These are phyloP conservation scores for Theobroma cacao DNA, from an alignment of 345 rosid genomes.

Conservation along the genomic window DNA sequence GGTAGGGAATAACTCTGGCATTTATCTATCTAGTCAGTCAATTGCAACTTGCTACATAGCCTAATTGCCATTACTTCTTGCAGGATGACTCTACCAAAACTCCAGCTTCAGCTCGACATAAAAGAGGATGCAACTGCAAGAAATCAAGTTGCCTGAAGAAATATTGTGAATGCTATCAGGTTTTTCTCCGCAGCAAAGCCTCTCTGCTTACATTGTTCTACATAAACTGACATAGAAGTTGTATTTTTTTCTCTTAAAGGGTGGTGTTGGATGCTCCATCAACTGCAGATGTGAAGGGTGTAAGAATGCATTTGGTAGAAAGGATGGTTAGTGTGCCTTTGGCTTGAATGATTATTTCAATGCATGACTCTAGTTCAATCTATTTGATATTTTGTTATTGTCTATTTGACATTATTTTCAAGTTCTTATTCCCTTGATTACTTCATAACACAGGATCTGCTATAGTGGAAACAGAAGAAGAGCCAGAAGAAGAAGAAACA, in stretches of 20 bases:
- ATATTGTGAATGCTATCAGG: constrained; percentile 99
- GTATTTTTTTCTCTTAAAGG: constrained; percentile 41
- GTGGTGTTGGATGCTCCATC: constrained; percentile 96
- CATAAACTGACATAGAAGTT: constrained; percentile 19
- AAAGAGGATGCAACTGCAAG: constrained; percentile 98
- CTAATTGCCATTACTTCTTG: constrained; percentile 13
- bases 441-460: constrained; percentile 48
- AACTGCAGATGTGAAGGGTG: constrained; percentile 98
- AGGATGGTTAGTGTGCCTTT: constrained; percentile 66
- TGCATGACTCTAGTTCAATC: not conserved
- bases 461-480: constrained; percentile 43
- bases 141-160: constrained; percentile 92
- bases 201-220: constrained; percentile 14
- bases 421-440: not conserved
- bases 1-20: constrained; percentile 33
- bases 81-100: constrained; percentile 85
- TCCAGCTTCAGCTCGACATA: constrained; percentile 95
- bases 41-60: constrained; percentile 10
- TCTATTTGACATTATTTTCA: not conserved
- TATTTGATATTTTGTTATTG: not conserved
- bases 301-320: constrained; percentile 88
- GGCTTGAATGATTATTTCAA: not conserved
- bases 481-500: constrained; percentile 51
- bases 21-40: constrained; percentile 1
- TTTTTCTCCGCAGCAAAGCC: constrained; percentile 24